phyloP scores from a whole-genome alignment of 768 basidiomycete species.

The Neoboletus subvelutipes region DNA sequence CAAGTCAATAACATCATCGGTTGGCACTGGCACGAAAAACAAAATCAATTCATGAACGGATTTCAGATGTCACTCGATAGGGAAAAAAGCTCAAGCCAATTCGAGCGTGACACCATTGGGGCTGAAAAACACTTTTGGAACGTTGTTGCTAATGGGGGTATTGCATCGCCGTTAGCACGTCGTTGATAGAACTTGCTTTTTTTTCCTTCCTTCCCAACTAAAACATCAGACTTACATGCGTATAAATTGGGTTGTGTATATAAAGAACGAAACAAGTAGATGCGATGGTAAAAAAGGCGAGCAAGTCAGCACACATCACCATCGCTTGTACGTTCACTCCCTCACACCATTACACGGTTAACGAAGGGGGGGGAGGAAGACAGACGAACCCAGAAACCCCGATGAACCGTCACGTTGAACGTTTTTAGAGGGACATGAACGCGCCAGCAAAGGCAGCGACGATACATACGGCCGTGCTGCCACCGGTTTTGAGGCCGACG shows the following conservation, averaged over 20 bases:
- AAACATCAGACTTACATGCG: neutral
- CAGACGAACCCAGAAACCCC: neutral
- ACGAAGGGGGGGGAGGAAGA: neutral
- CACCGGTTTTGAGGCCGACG: conserved; percentile 3
- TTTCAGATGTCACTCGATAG: too few species aligned
- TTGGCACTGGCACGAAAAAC: too few species aligned
- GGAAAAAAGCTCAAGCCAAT: too few species aligned
- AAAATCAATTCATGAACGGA: too few species aligned
- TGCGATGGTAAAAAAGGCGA: neutral
- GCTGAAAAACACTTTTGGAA: too few species aligned
- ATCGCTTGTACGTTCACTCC: too few species aligned
- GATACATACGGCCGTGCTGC: conserved; percentile 1
- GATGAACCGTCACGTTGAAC: too few species aligned
- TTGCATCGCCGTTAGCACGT: too few species aligned
- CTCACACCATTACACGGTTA: neutral
- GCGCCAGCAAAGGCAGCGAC: conserved; percentile 12
- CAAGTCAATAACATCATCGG: too few species aligned
- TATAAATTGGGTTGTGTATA: neutral
- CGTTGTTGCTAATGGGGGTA: too few species aligned
- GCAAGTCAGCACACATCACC: neutral
- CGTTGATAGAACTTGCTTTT: neutral
- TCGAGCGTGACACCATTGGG: too few species aligned
- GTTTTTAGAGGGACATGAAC: conserved; percentile 11
- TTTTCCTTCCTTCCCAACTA: neutral
- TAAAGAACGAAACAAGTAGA: neutral